Conservation (phyloP, 2,329 filamentous ascomycete genomes). For the Xylariales sp. region DNA sequence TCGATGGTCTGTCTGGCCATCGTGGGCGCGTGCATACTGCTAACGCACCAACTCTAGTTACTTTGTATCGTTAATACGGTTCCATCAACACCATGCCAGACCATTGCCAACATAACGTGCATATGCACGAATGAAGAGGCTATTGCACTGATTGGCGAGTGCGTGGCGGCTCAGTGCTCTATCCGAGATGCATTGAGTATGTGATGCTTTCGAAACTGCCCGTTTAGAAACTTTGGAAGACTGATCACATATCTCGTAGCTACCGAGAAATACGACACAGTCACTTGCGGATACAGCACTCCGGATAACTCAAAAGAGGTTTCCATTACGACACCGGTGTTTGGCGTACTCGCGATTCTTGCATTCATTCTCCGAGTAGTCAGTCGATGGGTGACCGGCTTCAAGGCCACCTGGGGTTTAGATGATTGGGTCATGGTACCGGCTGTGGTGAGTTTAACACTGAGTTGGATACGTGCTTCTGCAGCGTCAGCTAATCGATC, state of each 20-base stretch:
- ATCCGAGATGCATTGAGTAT: background rate
- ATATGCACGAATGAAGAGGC: slow-evolving; percentile 1
- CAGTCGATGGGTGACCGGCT: background rate
- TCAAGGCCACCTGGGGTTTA: background rate
- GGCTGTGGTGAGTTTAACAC: background rate
- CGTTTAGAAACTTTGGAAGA: background rate
- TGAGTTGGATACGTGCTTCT: background rate
- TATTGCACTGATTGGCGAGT: background rate
- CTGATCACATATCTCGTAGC: background rate
- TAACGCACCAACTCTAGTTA: too few species aligned
- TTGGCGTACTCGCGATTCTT: background rate
- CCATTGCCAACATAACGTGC: background rate
- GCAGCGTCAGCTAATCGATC: background rate
- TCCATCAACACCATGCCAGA: too few species aligned
- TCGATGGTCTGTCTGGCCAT: too few species aligned
- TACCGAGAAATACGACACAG: background rate
- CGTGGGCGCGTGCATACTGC: too few species aligned
- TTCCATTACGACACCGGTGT: background rate
- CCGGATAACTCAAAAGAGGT: background rate
- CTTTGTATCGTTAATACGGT: too few species aligned
- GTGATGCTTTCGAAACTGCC: background rate
- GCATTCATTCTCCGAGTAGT: background rate
- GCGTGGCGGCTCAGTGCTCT: background rate
- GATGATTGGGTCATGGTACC: slow-evolving; percentile 1
- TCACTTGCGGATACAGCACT: background rate